These are phyloP conservation scores for Aspergillus panamensis DNA, from an alignment of 495 filamentous ascomycete species.

Conservation along the genomic window DNA sequence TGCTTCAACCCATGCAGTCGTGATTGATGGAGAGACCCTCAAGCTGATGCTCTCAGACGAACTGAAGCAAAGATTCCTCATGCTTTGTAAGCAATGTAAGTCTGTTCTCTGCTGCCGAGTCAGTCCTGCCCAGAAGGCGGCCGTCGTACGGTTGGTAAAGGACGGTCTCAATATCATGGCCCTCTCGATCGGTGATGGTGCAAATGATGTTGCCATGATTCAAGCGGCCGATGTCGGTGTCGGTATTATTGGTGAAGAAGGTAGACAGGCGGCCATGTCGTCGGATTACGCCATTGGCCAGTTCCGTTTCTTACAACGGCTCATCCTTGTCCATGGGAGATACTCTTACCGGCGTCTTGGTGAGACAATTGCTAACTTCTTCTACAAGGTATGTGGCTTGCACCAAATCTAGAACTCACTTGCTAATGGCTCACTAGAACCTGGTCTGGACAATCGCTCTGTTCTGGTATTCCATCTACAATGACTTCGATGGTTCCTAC, in stretches of 20 bases:
- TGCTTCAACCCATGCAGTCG: slow-evolving; percentile 84
- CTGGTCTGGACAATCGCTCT: slow-evolving; percentile 96
- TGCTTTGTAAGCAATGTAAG: slow-evolving; percentile 96
- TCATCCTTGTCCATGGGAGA: slow-evolving; percentile 91
- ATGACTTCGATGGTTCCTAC: slow-evolving; percentile 93
- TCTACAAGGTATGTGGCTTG: slow-evolving; percentile 73
- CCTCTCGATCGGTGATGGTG: slow-evolving; percentile 92
- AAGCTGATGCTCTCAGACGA: slow-evolving; percentile 81
- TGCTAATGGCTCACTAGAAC: slow-evolving; percentile 55
- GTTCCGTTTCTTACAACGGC: slow-evolving; percentile 87
- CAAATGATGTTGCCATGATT: slow-evolving; percentile 99
- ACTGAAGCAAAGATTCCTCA: slow-evolving; percentile 84
- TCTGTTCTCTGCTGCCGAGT: slow-evolving; percentile 97
- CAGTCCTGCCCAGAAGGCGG: slow-evolving; percentile 93
- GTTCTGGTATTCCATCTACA: slow-evolving; percentile 97
- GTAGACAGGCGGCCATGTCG: slow-evolving; percentile 96
- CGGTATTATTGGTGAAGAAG: slow-evolving; percentile 96
- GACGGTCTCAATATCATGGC: slow-evolving; percentile 94
- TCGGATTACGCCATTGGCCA: slow-evolving; percentile 98
- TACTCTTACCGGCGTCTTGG: slow-evolving; percentile 93
- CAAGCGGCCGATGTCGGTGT: slow-evolving; percentile 98
- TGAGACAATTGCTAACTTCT: slow-evolving; percentile 97
- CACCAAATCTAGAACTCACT: neutral
- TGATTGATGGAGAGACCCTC: slow-evolving; percentile 93
- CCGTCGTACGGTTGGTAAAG: slow-evolving; percentile 96